Conservation (phyloP, 176 grass and related monocot species). For the Miscanthus lutarioriparius region DNA sequence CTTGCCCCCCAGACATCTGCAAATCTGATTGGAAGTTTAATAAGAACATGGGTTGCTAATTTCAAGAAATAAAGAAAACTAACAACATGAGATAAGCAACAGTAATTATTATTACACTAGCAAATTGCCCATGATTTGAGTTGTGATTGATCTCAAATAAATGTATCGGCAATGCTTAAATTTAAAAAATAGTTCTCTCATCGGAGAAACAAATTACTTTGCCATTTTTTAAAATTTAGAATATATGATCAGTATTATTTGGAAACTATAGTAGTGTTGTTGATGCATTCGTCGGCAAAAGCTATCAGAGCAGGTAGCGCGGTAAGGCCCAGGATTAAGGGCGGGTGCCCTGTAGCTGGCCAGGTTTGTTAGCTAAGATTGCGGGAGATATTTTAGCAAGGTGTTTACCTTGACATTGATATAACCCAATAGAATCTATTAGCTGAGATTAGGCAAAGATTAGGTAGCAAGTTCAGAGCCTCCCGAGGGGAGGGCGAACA, state of each 20-base stretch:
- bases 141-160: not conserved
- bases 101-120: not conserved
- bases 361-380: not conserved
- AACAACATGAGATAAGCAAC: slow-evolving; percentile 38
- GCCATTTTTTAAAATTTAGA: not conserved
- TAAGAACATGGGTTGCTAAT: not conserved
- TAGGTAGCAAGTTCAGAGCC: not conserved
- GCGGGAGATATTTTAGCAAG: not conserved
- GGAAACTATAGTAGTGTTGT: not conserved
- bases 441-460: not conserved
- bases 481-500: not conserved
- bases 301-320: not conserved
- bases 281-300: not conserved
- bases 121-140: not conserved
- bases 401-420: not conserved
- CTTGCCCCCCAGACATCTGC: slow-evolving; percentile 58
- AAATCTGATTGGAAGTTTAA: slow-evolving; percentile 56
- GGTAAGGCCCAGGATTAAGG: not conserved
- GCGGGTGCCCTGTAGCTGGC: not conserved
- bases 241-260: not conserved
- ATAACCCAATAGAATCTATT: not conserved
- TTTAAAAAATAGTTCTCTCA: too few species aligned
- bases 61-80: slow-evolving; percentile 30
- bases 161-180: not conserved
- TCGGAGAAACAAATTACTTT: not conserved